These are phyloP conservation scores for Malus asiatica DNA, from an alignment of 306 rosid species.

Conservation along the genomic window DNA sequence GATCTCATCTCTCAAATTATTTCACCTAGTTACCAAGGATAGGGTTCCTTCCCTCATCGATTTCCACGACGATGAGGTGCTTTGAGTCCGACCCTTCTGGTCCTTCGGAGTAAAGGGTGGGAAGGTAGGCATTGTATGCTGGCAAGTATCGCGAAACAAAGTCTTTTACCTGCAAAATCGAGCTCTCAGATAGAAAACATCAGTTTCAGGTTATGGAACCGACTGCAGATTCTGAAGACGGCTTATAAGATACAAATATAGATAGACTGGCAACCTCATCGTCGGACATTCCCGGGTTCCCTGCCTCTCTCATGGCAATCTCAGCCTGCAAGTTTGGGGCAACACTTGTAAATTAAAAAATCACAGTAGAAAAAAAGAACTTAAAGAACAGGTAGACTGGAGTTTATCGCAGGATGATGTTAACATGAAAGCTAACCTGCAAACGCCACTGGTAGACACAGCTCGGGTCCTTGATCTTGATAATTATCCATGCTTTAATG, in stretches of 20 bases:
- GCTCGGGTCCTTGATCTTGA: slow-evolving; percentile 77
- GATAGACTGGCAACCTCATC: slow-evolving; percentile 52
- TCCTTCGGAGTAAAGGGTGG: slow-evolving; percentile 80
- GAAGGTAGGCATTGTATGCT: slow-evolving; percentile 87
- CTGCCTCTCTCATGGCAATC: slow-evolving; percentile 96
- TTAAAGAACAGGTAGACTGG: neutral
- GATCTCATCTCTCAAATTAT: slow-evolving; percentile 10
- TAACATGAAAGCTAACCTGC: slow-evolving; percentile 41
- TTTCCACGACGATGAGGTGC: slow-evolving; percentile 59
- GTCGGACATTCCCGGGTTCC: slow-evolving; percentile 86
- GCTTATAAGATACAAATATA: neutral
- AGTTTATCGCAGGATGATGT: slow-evolving; percentile 1
- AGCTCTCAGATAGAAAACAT: slow-evolving; percentile 6
- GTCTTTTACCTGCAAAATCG: slow-evolving; percentile 57
- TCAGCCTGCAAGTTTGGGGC: slow-evolving; percentile 65
- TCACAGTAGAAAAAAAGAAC: neutral
- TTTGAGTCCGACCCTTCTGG: slow-evolving; percentile 76
- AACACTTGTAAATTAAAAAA: neutral
- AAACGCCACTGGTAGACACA: slow-evolving; percentile 86
- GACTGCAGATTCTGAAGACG: neutral
- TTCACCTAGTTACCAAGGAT: slow-evolving; percentile 44
- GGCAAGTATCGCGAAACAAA: slow-evolving; percentile 94
- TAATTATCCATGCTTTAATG: slow-evolving; percentile 75
- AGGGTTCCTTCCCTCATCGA: slow-evolving; percentile 89
- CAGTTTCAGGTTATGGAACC: slow-evolving; percentile 7